Conservation (phyloP, 2,329 filamentous ascomycete genomes). For the Berkeleyomyces basicola region DNA sequence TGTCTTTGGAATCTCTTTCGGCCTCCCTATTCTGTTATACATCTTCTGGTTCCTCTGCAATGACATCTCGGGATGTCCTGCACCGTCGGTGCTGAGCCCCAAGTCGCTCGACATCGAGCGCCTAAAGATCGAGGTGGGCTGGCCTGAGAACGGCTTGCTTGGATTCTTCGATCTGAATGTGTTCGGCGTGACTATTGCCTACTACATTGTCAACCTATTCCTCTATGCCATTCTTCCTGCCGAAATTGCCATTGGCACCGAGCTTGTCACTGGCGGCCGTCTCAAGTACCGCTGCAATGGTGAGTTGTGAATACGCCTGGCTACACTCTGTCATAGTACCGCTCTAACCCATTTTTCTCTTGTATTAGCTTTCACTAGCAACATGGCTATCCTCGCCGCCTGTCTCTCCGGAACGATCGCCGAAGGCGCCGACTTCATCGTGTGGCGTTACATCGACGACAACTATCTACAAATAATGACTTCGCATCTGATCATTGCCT, state of each 20-base stretch:
- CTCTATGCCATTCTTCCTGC: constrained; percentile 66
- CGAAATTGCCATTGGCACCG: constrained; percentile 50
- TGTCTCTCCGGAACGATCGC: constrained; percentile 57
- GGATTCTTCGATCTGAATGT: constrained; percentile 56
- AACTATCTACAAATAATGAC: constrained; percentile 80
- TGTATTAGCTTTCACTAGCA: constrained; percentile 52
- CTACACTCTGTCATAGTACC: neutral
- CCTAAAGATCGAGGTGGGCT: constrained; percentile 67
- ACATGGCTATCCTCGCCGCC: constrained; percentile 52
- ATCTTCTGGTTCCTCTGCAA: constrained; percentile 75
- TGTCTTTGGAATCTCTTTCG: constrained; percentile 60
- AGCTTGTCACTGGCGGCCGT: constrained; percentile 52
- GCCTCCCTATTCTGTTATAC: constrained; percentile 65
- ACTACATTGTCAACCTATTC: constrained; percentile 60
- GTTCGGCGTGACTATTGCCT: constrained; percentile 53
- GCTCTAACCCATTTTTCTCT: neutral
- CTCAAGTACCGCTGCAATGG: constrained; percentile 73
- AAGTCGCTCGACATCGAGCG: constrained; percentile 52
- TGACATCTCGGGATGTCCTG: constrained; percentile 79
- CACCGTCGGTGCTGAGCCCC: constrained; percentile 61
- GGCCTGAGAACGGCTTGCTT: constrained; percentile 53
- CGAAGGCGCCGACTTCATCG: constrained; percentile 63
- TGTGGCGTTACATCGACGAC: constrained; percentile 88
- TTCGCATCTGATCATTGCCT: constrained; percentile 63
- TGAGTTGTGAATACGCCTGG: constrained; percentile 21